Evolutionary conservation across 2,329 filamentous ascomycete genomes (phyloP), one percentile per base, ranked within the genome.

Genomic region (Hypoxylon sp.): DNA sequence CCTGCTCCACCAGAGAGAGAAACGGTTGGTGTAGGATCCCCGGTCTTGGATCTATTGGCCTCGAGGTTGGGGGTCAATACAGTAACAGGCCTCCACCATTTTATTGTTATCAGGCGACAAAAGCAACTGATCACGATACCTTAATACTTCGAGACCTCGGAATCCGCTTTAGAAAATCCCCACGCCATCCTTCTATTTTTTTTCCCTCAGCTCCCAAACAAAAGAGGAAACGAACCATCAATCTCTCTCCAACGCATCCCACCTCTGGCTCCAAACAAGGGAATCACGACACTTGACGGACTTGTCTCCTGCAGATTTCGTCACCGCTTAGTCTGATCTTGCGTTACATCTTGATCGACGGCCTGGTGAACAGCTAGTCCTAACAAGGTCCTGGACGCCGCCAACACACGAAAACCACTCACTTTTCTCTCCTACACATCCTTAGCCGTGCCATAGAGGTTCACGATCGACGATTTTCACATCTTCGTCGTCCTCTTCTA

Each of bases 11-110:
- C 18, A 16, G 18, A 14, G 54, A 61, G 44, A 68, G 53, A 51
- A 64, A 64, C 51, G 51, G 14, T 58, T 61, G 61, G 56, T 59
- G 46, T n/a, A 38, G 42, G 36, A 54, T n/a, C 53, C 63, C 56
- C 44, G 53, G 60, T 58, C 42, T 63, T 16, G 20, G 64, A 59
- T 55, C 36, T 55, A 56, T 63, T 59, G 54, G 55, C 32, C 44
- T 33, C 33, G 32, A 38, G 53, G 56, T 69, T 69, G 67, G 61
- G 64, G 67, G 67, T 69, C 67, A 67, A 20, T 65, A 69, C 61
- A 67, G 64, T 61, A 64, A 58, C 56, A 54, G 38, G 26, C 46
- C 45, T 44, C 57, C 52, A 55, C 36, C 55, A 52, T 50, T 60
- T 65, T 61, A 60, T 68, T 66, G 52, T 42, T 60, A 66, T 68